Base-by-base conservation (phyloP, 768 basidiomycete genomes). In the Phlebiopsis gigantea region DNA sequence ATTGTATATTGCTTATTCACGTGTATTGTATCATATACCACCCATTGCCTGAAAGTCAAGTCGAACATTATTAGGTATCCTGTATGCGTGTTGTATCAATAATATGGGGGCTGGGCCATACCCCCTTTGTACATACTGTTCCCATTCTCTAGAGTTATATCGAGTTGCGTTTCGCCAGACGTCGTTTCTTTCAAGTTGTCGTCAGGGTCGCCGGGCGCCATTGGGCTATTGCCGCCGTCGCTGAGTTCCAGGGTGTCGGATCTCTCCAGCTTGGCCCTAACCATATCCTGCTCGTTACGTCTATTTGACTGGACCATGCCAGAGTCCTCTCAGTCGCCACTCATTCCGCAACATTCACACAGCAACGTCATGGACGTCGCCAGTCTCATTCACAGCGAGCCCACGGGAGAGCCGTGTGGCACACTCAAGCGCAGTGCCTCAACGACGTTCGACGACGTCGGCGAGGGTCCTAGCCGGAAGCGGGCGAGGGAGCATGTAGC, bases 371-470 rank as follows among this genome's bases (percentile, higher is more conserved):
- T 55, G 54, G 54, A 55, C 44, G 45, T 55, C 28, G 44, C 54
- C 24, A 46, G 43, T 9, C 45, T 55, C 26, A 44, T 55, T 7
- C 54, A 55, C 43, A 39, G 44, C 45, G 43, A 44, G 30, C 54
- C 54, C 28, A 26, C 44, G 31, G 28, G 28, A 19, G 43, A 39
- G 28, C 30, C 31, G 17, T 19, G 30, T 30, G 31, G 31, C 31
- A 57, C 57, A n/a, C 71, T 80, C 53, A 90, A 90, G 70, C 83
- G 87, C 63, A 76, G 78, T 52, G 83, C 80, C 17, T 85, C 86
- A 22, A 71, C 79, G 9, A 79, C 82, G 56, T 84, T 82, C 66
- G 80, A 83, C 58, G 76, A 71, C 50, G 63, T 69, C 31, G 76
- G 75, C 57, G 73, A 66, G 46, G 76, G 79, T 57, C 66, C 71